Evolutionary conservation across 768 basidiomycete genomes (phyloP).

Genomic region (Pleurotus pulmonarius): DNA sequence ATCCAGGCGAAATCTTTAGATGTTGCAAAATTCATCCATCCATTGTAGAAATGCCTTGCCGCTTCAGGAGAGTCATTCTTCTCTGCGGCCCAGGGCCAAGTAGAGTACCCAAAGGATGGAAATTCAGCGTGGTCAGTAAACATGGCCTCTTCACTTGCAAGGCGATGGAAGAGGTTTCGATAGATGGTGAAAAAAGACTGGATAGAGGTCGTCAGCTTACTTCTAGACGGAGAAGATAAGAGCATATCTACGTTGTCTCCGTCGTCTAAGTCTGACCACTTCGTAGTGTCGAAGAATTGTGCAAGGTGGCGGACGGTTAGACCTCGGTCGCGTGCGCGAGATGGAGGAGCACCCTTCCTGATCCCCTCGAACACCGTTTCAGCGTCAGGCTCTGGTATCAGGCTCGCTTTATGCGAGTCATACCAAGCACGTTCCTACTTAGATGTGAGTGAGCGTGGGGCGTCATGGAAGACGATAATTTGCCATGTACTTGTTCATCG

Average conservation of each 20-base stretch:
- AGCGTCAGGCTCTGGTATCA: slow-evolving; percentile 79
- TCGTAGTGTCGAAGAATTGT: slow-evolving; percentile 74
- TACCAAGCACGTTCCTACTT: slow-evolving; percentile 98
- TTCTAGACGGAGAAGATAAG: not conserved
- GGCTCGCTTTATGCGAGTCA: slow-evolving; percentile 83
- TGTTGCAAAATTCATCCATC: slow-evolving; percentile 85
- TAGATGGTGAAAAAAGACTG: slow-evolving; percentile 92
- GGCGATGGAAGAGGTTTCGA: slow-evolving; percentile 77
- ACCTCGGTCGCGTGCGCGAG: slow-evolving; percentile 61
- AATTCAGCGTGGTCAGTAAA: slow-evolving; percentile 42
- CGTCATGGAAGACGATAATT: not conserved
- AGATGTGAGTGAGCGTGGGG: slow-evolving; percentile 7
- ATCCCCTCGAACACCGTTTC: slow-evolving; percentile 85
- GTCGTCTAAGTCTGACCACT: slow-evolving; percentile 68
- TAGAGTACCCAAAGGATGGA: slow-evolving; percentile 80
- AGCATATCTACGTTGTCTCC: slow-evolving; percentile 45
- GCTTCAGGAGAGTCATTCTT: slow-evolving; percentile 43
- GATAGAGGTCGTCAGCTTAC: not conserved
- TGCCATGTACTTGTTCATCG: slow-evolving; percentile 76
- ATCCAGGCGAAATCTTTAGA: slow-evolving; percentile 87
- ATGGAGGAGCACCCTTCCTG: slow-evolving; percentile 59
- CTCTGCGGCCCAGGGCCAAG: slow-evolving; percentile 64
- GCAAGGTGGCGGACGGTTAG: slow-evolving; percentile 78
- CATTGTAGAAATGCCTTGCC: slow-evolving; percentile 74
- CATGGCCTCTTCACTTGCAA: slow-evolving; percentile 75